Conservation (phyloP, 2,329 filamentous ascomycete species). For the Aspergillus sp. region DNA sequence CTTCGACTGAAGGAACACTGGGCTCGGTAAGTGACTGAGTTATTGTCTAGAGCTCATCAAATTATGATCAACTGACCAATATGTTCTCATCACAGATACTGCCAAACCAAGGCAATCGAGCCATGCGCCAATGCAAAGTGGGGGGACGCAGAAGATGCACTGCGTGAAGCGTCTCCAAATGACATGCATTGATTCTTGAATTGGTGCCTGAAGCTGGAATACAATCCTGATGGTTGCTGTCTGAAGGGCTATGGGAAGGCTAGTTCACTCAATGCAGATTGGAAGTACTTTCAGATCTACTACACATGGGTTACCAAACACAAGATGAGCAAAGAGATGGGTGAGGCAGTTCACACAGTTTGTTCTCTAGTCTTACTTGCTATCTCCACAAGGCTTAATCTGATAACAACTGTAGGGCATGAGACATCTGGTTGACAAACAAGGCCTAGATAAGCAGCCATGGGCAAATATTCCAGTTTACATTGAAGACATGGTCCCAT, state of each 20-base stretch:
- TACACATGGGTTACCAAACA: conserved; percentile 10
- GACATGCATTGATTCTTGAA: conserved; percentile 16
- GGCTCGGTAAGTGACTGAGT: no score
- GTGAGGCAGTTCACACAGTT: conserved; percentile 9
- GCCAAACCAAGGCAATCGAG: no score
- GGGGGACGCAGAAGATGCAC: conserved; percentile 9
- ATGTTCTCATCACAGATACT: no score
- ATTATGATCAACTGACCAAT: no score
- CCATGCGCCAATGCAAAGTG: no score
- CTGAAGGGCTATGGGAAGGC: conserved; percentile 11
- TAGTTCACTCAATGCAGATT: conserved; percentile 13
- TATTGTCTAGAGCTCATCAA: no score
- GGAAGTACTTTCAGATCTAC: conserved; percentile 15
- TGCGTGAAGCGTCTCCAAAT: conserved; percentile 11
- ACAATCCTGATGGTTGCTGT: conserved; percentile 4
- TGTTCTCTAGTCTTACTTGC: conserved; percentile 2
- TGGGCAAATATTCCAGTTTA: conserved; percentile 12
- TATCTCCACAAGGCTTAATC: conserved; percentile 4
- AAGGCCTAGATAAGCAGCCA: conserved; percentile 9
- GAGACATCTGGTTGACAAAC: conserved; percentile 11
- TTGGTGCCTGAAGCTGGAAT: conserved; percentile 14
- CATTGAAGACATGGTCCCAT: conserved; percentile 14
- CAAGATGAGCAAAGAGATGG: conserved; percentile 11
- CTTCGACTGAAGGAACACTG: no score
- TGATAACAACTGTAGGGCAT: conserved; percentile 9